phyloP scores from a whole-genome alignment of 2,329 filamentous ascomycete genomes.

The Corynespora cassiicola region DNA sequence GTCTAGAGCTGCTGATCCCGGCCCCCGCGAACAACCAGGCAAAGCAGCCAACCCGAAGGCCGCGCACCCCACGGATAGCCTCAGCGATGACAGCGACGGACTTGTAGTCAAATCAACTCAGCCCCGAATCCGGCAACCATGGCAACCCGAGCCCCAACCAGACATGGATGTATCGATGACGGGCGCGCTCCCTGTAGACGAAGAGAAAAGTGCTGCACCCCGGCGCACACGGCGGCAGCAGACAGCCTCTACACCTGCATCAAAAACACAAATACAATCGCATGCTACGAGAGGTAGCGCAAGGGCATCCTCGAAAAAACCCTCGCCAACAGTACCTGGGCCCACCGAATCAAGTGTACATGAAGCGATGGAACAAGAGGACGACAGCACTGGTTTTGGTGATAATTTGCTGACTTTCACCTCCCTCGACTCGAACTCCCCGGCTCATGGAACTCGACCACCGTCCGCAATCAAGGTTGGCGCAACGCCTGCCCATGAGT shows the following conservation, averaged over 20 bases:
- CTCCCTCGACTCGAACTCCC: slow-evolving; percentile 41
- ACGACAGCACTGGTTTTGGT: slow-evolving; percentile 39
- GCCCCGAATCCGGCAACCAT: slow-evolving; percentile 23
- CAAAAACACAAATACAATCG: slow-evolving; percentile 21
- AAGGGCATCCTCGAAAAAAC: slow-evolving; percentile 18
- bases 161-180: slow-evolving; percentile 43
- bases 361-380: slow-evolving; percentile 13
- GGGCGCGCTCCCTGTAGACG: slow-evolving; percentile 38
- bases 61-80: slow-evolving; percentile 21
- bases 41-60: slow-evolving; percentile 20
- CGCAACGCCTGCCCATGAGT: slow-evolving; percentile 53
- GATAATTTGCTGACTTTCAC: slow-evolving; percentile 38
- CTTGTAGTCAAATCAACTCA: slow-evolving; percentile 37
- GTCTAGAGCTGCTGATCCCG: slow-evolving; percentile 20
- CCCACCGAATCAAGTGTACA: slow-evolving; percentile 7
- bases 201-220: slow-evolving; percentile 16
- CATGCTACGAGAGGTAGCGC: slow-evolving; percentile 25
- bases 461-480: slow-evolving; percentile 52
- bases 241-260: slow-evolving; percentile 22
- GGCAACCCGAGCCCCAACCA: slow-evolving; percentile 22
- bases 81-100: slow-evolving; percentile 47
- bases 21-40: slow-evolving; percentile 25
- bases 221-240: neutral
- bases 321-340: slow-evolving; percentile 13
- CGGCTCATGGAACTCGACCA: slow-evolving; percentile 45